phyloP scores from a whole-genome alignment of 257 asterid species.

The Plantago elongata region DNA sequence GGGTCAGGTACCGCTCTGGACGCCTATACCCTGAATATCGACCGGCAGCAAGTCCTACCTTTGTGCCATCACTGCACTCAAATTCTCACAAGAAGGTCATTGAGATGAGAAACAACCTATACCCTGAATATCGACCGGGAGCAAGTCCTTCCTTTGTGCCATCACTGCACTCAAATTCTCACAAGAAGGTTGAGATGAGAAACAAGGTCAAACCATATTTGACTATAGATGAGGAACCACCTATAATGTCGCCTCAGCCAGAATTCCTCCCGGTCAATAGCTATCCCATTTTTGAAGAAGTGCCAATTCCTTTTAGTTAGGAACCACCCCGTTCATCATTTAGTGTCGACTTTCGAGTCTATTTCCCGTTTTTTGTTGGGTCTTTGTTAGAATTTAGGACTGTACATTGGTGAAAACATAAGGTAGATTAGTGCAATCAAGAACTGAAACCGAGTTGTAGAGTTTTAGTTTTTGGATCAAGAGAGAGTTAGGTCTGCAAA shows the following conservation, averaged over 20 bases:
- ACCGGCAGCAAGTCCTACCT: slow-evolving; percentile 85
- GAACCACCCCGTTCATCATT: slow-evolving; percentile 2
- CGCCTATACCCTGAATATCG: slow-evolving; percentile 78
- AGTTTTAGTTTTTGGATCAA: neutral
- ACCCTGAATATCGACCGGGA: slow-evolving; percentile 80
- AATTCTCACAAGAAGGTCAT: slow-evolving; percentile 60
- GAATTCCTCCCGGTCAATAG: slow-evolving; percentile 48
- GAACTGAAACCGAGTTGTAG: slow-evolving; percentile 1
- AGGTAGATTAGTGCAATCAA: slow-evolving; percentile 3
- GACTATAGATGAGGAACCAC: slow-evolving; percentile 4
- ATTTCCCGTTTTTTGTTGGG: slow-evolving; percentile 2
- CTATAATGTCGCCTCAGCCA: slow-evolving; percentile 2
- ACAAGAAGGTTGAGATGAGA: slow-evolving; percentile 65
- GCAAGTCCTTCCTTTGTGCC: slow-evolving; percentile 88
- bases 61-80: slow-evolving; percentile 69
- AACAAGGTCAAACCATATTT: slow-evolving; percentile 25
- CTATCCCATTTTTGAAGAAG: slow-evolving; percentile 38
- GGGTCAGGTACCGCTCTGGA: slow-evolving; percentile 80
- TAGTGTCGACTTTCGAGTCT: slow-evolving; percentile 2
- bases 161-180: slow-evolving; percentile 62
- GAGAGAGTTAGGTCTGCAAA: no score
- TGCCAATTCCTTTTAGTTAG: slow-evolving; percentile 19
- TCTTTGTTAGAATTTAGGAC: neutral
- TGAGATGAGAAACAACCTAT: slow-evolving; percentile 52
- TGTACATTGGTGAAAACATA: neutral